These are phyloP conservation scores for Physocladia obscura DNA, from an alignment of 192 early-diverging fungal genomes.

Conservation along the genomic window DNA sequence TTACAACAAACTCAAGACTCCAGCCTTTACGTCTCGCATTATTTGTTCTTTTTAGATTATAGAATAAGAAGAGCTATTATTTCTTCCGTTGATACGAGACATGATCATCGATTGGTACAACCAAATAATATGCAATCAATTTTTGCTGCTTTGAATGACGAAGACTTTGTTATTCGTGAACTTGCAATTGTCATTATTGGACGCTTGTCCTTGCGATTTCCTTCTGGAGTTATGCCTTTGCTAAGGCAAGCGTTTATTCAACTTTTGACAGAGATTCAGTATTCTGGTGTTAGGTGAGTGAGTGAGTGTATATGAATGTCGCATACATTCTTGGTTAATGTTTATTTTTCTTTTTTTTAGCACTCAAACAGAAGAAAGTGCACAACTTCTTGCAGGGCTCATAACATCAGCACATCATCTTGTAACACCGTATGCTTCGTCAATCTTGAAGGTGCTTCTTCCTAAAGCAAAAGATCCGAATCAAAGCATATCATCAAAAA, in stretches of 20 bases:
- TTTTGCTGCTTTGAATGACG: constrained; percentile 80
- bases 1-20: not conserved
- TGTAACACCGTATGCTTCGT: constrained; percentile 77
- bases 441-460: constrained; percentile 73
- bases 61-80: constrained; percentile 67
- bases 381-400: constrained; percentile 65
- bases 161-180: constrained; percentile 75
- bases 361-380: constrained; percentile 74
- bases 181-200: constrained; percentile 73
- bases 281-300: constrained; percentile 46
- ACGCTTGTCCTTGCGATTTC: constrained; percentile 69
- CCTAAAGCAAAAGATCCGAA: constrained; percentile 64
- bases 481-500: constrained; percentile 72
- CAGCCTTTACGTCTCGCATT: constrained; percentile 19
- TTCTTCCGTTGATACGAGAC: constrained; percentile 62
- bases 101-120: constrained; percentile 76
- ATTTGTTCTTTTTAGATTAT: constrained; percentile 18
- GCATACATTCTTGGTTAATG: too few relatives aligned
- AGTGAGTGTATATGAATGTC: too few relatives aligned
- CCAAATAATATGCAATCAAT: constrained; percentile 76
- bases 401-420: constrained; percentile 68
- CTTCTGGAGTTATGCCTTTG: constrained; percentile 79
- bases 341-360: constrained; percentile 29
- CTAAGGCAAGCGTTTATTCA: constrained; percentile 69
- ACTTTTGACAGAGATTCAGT: constrained; percentile 81